Conservation (phyloP, 495 filamentous ascomycete genomes). For the Daldinia decipiens region DNA sequence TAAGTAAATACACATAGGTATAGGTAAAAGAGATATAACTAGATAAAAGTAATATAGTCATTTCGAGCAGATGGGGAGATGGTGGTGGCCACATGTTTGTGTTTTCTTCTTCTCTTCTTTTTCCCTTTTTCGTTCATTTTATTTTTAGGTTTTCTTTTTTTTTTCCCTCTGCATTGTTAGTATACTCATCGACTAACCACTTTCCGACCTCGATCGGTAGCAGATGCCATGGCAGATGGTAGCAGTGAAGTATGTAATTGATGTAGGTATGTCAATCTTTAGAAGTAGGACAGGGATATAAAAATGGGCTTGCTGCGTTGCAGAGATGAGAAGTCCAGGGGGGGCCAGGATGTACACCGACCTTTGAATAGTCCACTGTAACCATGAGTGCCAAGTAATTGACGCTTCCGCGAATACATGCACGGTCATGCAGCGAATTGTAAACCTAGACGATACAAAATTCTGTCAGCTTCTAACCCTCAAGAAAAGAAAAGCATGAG, state of each 20-base stretch:
- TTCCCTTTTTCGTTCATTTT: not conserved
- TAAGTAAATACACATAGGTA: not conserved
- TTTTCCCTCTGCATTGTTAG: conserved; percentile 10
- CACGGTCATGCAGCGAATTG: conserved; percentile 34
- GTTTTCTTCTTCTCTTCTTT: not conserved
- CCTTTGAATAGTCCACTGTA: conserved; percentile 43
- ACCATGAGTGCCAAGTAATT: conserved; percentile 39
- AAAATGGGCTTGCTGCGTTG: conserved; percentile 35
- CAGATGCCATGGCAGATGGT: conserved; percentile 26
- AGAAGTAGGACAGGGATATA: conserved; percentile 24
- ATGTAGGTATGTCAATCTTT: conserved; percentile 28
- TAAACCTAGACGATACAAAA: conserved; percentile 31
- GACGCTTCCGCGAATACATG: conserved; percentile 33
- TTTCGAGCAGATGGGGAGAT: not conserved
- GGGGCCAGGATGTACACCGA: conserved; percentile 43
- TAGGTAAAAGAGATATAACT: conserved; percentile 2
- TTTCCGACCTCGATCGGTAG: conserved; percentile 33
- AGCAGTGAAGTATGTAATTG: conserved; percentile 32
- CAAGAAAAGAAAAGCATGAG: conserved; percentile 6
- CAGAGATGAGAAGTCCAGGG: conserved; percentile 31
- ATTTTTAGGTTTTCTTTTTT: not conserved
- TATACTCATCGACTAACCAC: conserved; percentile 24
- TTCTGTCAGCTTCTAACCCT: conserved; percentile 34
- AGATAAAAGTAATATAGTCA: not conserved
- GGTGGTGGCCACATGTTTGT: not conserved